A percentile compares a stretch with the other conserved stretches of the same genome.
These are phyloP conservation scores for Drechslerella coelobrocha DNA, from an alignment of 2,329 filamentous ascomycete genomes.

Conservation along the genomic window DNA sequence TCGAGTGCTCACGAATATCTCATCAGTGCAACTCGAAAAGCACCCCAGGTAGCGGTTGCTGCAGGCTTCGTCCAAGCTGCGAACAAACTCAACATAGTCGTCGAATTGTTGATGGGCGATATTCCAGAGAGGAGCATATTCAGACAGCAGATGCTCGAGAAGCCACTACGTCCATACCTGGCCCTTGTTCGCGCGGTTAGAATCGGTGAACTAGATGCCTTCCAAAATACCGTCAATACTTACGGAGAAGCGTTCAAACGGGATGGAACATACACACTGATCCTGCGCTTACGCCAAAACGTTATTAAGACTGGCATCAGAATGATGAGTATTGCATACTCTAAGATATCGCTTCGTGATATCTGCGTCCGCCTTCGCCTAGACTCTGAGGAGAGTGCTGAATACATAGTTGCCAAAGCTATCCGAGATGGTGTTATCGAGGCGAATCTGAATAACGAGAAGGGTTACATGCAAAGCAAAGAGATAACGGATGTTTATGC, in stretches of 20 bases:
- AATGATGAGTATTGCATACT: conserved; percentile 98
- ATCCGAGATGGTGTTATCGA: conserved; percentile 98
- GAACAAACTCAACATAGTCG: conserved; percentile 93
- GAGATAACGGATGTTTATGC: conserved; percentile 95
- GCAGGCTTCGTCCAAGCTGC: conserved; percentile 95
- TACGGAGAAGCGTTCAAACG: conserved; percentile 85
- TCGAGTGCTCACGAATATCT: conserved; percentile 96
- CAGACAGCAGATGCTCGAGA: conserved; percentile 85
- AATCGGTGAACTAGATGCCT: conserved; percentile 93
- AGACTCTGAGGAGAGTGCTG: conserved; percentile 93
- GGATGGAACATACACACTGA: conserved; percentile 93
- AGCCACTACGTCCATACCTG: conserved; percentile 89
- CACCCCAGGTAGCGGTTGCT: conserved; percentile 85
- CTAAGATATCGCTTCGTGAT: conserved; percentile 92
- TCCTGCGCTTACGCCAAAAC: conserved; percentile 92
- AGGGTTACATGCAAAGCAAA: conserved; percentile 98
- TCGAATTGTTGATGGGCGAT: conserved; percentile 97
- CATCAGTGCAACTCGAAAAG: conserved; percentile 91
- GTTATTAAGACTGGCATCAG: conserved; percentile 99
- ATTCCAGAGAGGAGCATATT: conserved; percentile 95
- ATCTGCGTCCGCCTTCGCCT: conserved; percentile 95
- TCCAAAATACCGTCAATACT: conserved; percentile 82
- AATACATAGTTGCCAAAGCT: conserved; percentile 99
- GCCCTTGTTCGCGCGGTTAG: conserved; percentile 92
- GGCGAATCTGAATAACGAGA: conserved; percentile 89